Evolutionary conservation across 2,329 filamentous ascomycete genomes (phyloP).

Genomic region (Cyphellophora attinorum): DNA sequence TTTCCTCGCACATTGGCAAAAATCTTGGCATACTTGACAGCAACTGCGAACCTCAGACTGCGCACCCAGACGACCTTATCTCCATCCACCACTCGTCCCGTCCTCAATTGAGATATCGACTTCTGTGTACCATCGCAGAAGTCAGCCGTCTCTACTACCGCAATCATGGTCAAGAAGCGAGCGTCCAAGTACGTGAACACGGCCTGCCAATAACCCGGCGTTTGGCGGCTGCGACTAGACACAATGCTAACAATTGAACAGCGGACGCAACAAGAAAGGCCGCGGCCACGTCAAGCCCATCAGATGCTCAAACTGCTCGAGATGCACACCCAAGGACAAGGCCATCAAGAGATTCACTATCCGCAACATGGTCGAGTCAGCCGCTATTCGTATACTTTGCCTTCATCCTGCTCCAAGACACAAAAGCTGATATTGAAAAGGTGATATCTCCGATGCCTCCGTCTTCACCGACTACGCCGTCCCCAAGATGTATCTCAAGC

Average conservation of each 20-base stretch:
- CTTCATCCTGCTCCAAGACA: conserved; percentile 6
- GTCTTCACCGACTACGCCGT: conserved; percentile 99
- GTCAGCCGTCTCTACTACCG: conserved; percentile 30
- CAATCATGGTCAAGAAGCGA: conserved; percentile 68
- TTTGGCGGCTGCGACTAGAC: too few relatives aligned
- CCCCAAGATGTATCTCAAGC: conserved; percentile 99
- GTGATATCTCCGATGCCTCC: conserved; percentile 99
- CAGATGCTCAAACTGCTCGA: conserved; percentile 79
- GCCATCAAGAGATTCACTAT: conserved; percentile 99
- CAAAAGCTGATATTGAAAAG: conserved; percentile 37
- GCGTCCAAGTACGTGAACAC: conserved; percentile 62
- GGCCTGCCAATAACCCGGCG: too few relatives aligned
- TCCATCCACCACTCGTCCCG: background rate
- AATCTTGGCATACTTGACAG: too few relatives aligned
- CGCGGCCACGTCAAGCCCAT: conserved; percentile 99
- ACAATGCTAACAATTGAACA: conserved; percentile 30
- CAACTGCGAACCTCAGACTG: too few relatives aligned
- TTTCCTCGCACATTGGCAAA: too few relatives aligned
- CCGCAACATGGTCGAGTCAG: conserved; percentile 99
- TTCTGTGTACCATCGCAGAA: conserved; percentile 9
- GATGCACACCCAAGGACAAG: conserved; percentile 98
- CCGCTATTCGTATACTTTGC: conserved; percentile 76
- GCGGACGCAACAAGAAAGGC: conserved; percentile 99
- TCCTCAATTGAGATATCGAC: conserved; percentile 4
- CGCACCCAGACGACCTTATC: too few relatives aligned